A percentile compares a stretch with the other conserved stretches of the same genome.
These are phyloP conservation scores for Benincasa hispida DNA, from an alignment of 306 rosid genomes.

Conservation along the genomic window DNA sequence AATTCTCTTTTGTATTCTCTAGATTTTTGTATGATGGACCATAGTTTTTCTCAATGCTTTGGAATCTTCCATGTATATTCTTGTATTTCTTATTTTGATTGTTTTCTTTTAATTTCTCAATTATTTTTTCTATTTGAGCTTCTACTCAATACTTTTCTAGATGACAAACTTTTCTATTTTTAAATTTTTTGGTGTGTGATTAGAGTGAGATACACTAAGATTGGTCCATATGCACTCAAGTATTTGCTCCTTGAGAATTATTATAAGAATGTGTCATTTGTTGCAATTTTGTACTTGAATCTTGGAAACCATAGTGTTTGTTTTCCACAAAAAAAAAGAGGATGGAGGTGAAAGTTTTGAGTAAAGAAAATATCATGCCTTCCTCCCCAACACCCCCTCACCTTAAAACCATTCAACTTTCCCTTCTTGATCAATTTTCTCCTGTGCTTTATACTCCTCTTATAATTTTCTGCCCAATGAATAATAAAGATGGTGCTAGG, in stretches of 20 bases:
- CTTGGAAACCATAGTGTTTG: not conserved
- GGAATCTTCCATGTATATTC: too few species aligned
- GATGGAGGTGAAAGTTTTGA: constrained; percentile 13
- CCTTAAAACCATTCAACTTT: constrained; percentile 29
- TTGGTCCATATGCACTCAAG: too few species aligned
- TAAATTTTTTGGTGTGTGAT: too few species aligned
- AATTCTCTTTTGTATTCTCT: too few species aligned
- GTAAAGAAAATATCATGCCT: constrained; percentile 25
- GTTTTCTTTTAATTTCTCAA: too few species aligned
- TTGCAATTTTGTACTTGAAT: not conserved
- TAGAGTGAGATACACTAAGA: too few species aligned
- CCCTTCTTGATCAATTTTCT: constrained; percentile 38
- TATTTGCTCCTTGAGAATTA: not conserved
- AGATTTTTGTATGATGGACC: too few species aligned
- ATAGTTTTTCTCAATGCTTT: too few species aligned
- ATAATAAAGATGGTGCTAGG: not conserved
- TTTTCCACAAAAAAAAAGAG: not conserved
- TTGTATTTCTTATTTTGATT: too few species aligned
- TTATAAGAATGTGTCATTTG: not conserved
- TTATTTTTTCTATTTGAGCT: too few species aligned
- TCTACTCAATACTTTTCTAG: too few species aligned
- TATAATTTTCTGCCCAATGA: constrained; percentile 18
- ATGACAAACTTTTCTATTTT: too few species aligned
- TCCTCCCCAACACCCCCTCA: constrained; percentile 31
- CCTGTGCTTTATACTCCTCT: constrained; percentile 26